Evolutionary conservation across 352 stramenopile genomes (phyloP).

Genomic region (Pseudoperonospora humuli): DNA sequence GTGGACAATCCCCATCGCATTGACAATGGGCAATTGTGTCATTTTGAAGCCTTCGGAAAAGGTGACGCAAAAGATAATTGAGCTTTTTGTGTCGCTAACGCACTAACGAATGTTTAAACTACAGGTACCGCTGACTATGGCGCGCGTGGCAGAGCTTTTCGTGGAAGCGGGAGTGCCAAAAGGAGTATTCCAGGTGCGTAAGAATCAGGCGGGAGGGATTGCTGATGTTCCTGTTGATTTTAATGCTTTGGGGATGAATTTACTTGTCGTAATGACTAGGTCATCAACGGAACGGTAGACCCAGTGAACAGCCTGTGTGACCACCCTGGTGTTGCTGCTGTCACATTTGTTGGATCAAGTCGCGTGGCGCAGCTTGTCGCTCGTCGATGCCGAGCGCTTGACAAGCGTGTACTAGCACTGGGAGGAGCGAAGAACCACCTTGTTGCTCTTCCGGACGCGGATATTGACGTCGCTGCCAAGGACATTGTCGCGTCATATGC

Average conservation of each 20-base stretch:
- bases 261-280: slow-evolving; percentile 27
- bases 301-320: slow-evolving; percentile 90
- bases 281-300: slow-evolving; percentile 90
- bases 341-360: slow-evolving; percentile 96
- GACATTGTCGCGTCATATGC: slow-evolving; percentile 95
- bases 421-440: slow-evolving; percentile 98
- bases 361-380: slow-evolving; percentile 90
- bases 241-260: not conserved
- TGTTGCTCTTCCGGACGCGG: slow-evolving; percentile 91
- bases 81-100: not conserved
- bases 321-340: slow-evolving; percentile 69
- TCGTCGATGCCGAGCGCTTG: slow-evolving; percentile 78
- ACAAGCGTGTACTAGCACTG: slow-evolving; percentile 94
- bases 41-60: slow-evolving; percentile 98
- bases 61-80: slow-evolving; percentile 27
- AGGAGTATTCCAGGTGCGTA: slow-evolving; percentile 88
- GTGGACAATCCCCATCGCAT: slow-evolving; percentile 96
- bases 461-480: slow-evolving; percentile 85
- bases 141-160: slow-evolving; percentile 80
- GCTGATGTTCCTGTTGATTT: not conserved
- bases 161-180: slow-evolving; percentile 89
- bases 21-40: slow-evolving; percentile 94
- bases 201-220: not conserved
- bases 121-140: slow-evolving; percentile 89
- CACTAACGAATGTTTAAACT: not conserved